These are phyloP conservation scores for Leccinellum luteum DNA, from an alignment of 768 basidiomycete species.

Conservation along the genomic window DNA sequence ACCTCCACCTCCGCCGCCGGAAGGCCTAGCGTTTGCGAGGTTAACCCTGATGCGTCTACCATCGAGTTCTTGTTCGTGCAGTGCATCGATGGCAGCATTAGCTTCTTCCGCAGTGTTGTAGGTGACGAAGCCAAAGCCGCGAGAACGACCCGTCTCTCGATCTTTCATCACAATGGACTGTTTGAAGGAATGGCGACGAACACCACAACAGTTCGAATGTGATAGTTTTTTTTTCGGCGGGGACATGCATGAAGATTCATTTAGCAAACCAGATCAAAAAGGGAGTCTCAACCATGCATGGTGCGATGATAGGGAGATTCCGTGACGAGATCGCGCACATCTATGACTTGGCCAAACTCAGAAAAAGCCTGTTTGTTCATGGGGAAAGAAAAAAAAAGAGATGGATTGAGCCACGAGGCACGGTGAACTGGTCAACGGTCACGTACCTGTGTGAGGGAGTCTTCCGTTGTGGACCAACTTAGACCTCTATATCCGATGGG, in stretches of 20 bases:
- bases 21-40: slow-evolving; percentile 31
- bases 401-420: slow-evolving; percentile 6
- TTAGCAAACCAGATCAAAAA: slow-evolving; percentile 24
- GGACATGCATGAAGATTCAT: slow-evolving; percentile 25
- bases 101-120: slow-evolving; percentile 35
- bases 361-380: slow-evolving; percentile 38
- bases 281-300: slow-evolving; percentile 29
- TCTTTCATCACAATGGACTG: slow-evolving; percentile 42
- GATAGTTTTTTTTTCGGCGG: slow-evolving; percentile 2
- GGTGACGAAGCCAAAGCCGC: slow-evolving; percentile 58
- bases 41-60: slow-evolving; percentile 55
- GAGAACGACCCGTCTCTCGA: slow-evolving; percentile 55
- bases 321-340: slow-evolving; percentile 44
- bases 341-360: slow-evolving; percentile 42
- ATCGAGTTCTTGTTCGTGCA: slow-evolving; percentile 55
- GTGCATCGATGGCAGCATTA: slow-evolving; percentile 40
- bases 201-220: slow-evolving; percentile 5
- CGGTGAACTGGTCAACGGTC: background rate
- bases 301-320: slow-evolving; percentile 18
- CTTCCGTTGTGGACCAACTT: slow-evolving; percentile 36
- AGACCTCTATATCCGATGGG: slow-evolving; percentile 22
- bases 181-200: slow-evolving; percentile 7
- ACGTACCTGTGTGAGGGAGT: slow-evolving; percentile 8
- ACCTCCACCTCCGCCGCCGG: slow-evolving; percentile 23
- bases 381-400: background rate